A percentile compares a stretch with the other conserved stretches of the same genome.
Evolutionary conservation across 2,329 filamentous ascomycete species (phyloP).

Genomic region (Colletotrichum salicis): DNA sequence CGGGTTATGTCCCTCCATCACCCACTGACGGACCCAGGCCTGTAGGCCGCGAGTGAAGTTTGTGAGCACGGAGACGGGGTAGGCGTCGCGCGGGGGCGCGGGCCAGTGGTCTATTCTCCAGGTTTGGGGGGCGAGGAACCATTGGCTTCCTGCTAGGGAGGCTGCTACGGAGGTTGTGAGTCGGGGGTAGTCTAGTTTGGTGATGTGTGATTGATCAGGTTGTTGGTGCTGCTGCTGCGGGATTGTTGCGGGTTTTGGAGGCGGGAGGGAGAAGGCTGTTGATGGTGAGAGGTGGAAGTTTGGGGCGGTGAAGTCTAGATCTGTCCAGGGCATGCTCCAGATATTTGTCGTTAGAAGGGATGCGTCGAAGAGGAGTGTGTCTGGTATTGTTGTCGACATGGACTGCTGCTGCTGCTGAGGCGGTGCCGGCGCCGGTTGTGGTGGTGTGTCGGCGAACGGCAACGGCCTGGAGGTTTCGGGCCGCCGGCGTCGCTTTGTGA

Average conservation of each 20-base stretch:
- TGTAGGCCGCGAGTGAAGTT: conserved; percentile 40
- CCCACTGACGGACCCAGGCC: conserved; percentile 41
- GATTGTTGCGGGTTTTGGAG: not conserved
- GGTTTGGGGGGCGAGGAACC: conserved; percentile 37
- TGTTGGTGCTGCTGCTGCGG: not conserved
- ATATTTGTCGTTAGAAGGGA: not conserved
- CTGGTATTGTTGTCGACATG: not conserved
- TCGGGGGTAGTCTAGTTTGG: not conserved
- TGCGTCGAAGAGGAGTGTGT: not conserved
- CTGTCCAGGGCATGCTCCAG: conserved; percentile 8
- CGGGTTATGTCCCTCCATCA: conserved; percentile 38
- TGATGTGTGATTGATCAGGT: not conserved
- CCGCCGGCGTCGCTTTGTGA: conserved; percentile 9
- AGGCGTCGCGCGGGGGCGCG: conserved; percentile 7
- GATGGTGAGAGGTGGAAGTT: not conserved
- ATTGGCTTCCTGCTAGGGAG: conserved; percentile 5
- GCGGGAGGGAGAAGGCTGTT: not conserved
- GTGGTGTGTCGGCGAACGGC: not conserved
- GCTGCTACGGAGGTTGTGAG: not conserved
- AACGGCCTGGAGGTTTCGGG: not conserved
- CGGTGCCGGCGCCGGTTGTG: not conserved
- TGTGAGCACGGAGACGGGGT: conserved; percentile 37
- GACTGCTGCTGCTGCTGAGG: not conserved
- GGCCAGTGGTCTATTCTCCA: conserved; percentile 37
- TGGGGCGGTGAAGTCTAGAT: not conserved